These are phyloP conservation scores for Tulasnella sp. DNA, from an alignment of 768 basidiomycete genomes.

Conservation along the genomic window DNA sequence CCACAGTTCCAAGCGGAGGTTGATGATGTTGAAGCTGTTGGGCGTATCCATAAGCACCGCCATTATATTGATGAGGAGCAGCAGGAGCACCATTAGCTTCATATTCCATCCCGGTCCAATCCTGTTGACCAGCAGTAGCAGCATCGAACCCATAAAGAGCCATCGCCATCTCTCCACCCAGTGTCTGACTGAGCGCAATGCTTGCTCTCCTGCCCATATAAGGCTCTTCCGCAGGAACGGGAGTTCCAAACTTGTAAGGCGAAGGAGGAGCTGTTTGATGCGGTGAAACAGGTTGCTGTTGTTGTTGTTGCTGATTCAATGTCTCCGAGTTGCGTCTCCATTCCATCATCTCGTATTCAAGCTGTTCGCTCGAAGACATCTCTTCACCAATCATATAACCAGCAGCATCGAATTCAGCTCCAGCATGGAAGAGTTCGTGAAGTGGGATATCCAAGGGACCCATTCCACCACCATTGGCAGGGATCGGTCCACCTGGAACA, in stretches of 20 bases:
- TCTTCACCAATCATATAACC: conserved; percentile 2
- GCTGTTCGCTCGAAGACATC: conserved; percentile 9
- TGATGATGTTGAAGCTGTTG: too few species aligned
- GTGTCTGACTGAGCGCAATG: conserved; percentile 5
- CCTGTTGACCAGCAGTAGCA: too few species aligned
- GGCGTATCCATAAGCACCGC: too few species aligned
- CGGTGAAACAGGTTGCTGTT: too few species aligned
- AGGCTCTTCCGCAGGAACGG: not conserved
- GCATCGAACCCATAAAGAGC: conserved; percentile 11
- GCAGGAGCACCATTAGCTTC: too few species aligned
- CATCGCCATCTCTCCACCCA: conserved; percentile 5
- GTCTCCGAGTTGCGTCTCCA: not conserved
- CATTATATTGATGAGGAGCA: too few species aligned
- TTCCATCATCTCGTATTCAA: conserved; percentile 15
- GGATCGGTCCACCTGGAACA: too few species aligned
- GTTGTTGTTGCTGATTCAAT: too few species aligned
- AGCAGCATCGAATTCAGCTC: not conserved
- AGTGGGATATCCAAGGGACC: conserved; percentile 10
- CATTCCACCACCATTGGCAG: not conserved
- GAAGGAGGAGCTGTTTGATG: too few species aligned
- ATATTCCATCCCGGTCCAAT: too few species aligned
- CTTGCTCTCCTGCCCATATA: conserved; percentile 5
- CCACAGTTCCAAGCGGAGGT: too few species aligned
- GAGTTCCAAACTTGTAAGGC: too few species aligned
- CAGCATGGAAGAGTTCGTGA: conserved; percentile 5